phyloP scores from a whole-genome alignment of 2,329 filamentous ascomycete species.

The Chrysoporthe cubensis region DNA sequence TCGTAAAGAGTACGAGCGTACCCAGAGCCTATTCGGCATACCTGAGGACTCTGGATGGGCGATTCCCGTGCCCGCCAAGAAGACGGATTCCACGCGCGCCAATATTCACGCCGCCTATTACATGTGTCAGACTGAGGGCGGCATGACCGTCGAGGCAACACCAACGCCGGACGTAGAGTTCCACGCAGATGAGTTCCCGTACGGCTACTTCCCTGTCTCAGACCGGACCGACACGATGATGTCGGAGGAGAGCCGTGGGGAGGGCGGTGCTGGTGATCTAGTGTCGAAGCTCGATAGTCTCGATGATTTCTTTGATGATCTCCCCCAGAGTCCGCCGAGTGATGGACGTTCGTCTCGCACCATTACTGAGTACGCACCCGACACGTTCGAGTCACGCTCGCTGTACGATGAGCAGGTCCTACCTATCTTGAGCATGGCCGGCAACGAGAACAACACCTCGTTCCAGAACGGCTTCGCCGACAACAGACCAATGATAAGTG shows the following conservation, averaged over 20 bases:
- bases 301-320: slow-evolving; percentile 81
- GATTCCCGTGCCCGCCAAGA: slow-evolving; percentile 87
- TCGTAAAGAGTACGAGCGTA: slow-evolving; percentile 92
- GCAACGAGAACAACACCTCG: slow-evolving; percentile 63
- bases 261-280: slow-evolving; percentile 79
- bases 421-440: slow-evolving; percentile 86
- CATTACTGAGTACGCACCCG: slow-evolving; percentile 66
- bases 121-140: slow-evolving; percentile 76
- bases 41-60: slow-evolving; percentile 96
- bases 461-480: slow-evolving; percentile 92
- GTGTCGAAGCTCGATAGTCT: slow-evolving; percentile 79
- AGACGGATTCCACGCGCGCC: slow-evolving; percentile 81
- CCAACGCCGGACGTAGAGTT: slow-evolving; percentile 90
- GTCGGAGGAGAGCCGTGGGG: slow-evolving; percentile 77
- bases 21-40: slow-evolving; percentile 93
- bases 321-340: slow-evolving; percentile 61
- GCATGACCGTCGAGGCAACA: slow-evolving; percentile 60
- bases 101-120: slow-evolving; percentile 98
- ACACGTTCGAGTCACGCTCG: slow-evolving; percentile 73
- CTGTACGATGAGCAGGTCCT: slow-evolving; percentile 92
- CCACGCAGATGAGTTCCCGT: slow-evolving; percentile 84
- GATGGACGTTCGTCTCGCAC: slow-evolving; percentile 66
- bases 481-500: slow-evolving; percentile 60
- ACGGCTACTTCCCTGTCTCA: slow-evolving; percentile 72
- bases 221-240: slow-evolving; percentile 90